Percentiles rank a stretch among this genome's conserved stretches.
Conservation (phyloP, 1,139 yeast species). For the Saccharomyces hybrid region DNA sequence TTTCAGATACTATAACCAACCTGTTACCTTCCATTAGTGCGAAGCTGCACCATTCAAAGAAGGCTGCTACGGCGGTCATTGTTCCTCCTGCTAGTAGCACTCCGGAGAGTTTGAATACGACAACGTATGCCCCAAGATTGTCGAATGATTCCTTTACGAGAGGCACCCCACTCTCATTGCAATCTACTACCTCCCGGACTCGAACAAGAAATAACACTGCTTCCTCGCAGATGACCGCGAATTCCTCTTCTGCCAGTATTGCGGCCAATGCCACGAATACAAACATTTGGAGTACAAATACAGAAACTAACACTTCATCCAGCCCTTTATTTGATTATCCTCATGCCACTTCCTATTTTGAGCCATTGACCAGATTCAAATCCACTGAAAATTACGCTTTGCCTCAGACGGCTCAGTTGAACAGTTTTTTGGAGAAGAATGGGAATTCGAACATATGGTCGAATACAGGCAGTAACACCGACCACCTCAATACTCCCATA, state of each 20-base stretch:
- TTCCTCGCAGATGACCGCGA: neutral
- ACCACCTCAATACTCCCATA: neutral
- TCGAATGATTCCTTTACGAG: neutral
- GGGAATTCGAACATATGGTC: neutral
- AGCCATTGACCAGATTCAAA: neutral
- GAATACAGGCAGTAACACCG: neutral
- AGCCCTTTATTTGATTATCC: neutral
- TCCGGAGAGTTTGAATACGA: neutral
- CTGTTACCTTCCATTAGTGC: conserved; percentile 16
- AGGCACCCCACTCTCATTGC: neutral
- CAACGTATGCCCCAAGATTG: neutral
- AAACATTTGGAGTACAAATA: neutral
- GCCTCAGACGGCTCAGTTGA: neutral
- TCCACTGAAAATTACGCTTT: neutral
- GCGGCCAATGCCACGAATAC: neutral
- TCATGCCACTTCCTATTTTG: neutral
- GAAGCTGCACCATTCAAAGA: conserved; percentile 13
- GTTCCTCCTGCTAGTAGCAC: conserved; percentile 1
- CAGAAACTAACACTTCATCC: neutral
- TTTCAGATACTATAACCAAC: conserved; percentile 13
- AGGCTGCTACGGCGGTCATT: conserved; percentile 2
- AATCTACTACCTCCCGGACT: neutral
- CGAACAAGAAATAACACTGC: neutral
- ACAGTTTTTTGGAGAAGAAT: neutral
- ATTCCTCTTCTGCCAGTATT: neutral